Evolutionary conservation across 108 stramenopile genomes (phyloP), one percentile per base, ranked within the genome.

Genomic region (Discostella stelligeroides): DNA sequence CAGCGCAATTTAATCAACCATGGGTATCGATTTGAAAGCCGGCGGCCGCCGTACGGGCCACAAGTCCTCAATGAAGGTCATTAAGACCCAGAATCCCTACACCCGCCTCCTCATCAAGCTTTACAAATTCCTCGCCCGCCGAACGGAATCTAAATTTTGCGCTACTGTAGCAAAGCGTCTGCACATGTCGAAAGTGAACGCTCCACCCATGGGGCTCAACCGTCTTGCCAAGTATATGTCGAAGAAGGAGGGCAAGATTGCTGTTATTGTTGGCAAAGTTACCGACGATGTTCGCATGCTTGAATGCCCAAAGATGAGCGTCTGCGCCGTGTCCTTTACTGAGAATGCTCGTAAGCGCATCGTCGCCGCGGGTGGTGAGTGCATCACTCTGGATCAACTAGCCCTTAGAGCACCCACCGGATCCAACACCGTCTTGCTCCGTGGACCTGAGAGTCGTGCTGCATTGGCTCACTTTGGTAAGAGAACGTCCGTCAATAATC

Each of bases 21-120:
- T 96, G 99, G 99, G 99, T 80, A 99, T 98, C 70, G 99, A 99
- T 86, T 85, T 99, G 45, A 95, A 95, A 75, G 97, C 97, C 47
- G 99, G 99, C 60, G 99, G 99, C 67, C 97, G 99, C 86, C 94
- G 97, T 69, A 88, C 90, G 53, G 99, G 98, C 48, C 98, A 99
- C 95, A 98, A 96, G 84, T 87, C 89, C 56, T 97, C 96, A 47
- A 92, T 84, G 75, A 96, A 92, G 84, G 89, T 95, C 39, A 95
- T 98, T 82, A 96, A 97, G 90, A 97, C 96, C 46, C 82, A 92
- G 68, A 98, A 99, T 83, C 93, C 95, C 59, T 99, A 99, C 92
- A 92, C 90, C 68, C 90, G 93, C 59, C 96, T 99, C 63, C 92
- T 99, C 70, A 97, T 98, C 76, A 98, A 98, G 86, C 88, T 99